Evolutionary conservation across 306 rosid species (phyloP).

Genomic region (Vigna unguiculata): DNA sequence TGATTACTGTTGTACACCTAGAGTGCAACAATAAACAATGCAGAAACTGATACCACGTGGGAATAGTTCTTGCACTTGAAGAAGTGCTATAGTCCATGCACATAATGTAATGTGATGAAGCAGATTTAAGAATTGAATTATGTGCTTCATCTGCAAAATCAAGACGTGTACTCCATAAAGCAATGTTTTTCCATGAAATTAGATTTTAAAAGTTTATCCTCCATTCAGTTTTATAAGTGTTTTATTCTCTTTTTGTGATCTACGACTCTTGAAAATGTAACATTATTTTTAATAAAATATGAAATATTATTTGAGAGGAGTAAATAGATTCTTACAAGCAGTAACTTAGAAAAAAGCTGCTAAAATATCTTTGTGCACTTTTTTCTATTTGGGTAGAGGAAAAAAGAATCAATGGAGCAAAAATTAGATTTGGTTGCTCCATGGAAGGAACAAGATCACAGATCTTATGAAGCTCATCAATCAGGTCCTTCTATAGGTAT

Average conservation of each 20-base stretch:
- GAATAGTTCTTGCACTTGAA: slow-evolving; percentile 26
- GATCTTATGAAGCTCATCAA: slow-evolving; percentile 60
- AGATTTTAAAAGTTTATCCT: slow-evolving; percentile 4
- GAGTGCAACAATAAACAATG: slow-evolving; percentile 16
- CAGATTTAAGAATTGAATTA: slow-evolving; percentile 8
- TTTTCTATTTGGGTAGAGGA: slow-evolving; percentile 59
- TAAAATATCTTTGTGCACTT: slow-evolving; percentile 32
- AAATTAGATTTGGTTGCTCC: slow-evolving; percentile 50
- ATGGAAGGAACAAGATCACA: slow-evolving; percentile 59
- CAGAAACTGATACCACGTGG: slow-evolving; percentile 8
- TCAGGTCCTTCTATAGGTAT: slow-evolving; percentile 50
- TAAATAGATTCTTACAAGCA: not conserved
- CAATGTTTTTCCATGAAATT: slow-evolving; percentile 5
- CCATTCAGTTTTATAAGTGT: slow-evolving; percentile 25
- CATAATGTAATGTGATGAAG: slow-evolving; percentile 10
- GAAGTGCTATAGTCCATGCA: slow-evolving; percentile 17
- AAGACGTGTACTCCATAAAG: not conserved
- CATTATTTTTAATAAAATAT: not conserved
- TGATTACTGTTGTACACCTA: slow-evolving; percentile 23
- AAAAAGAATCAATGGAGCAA: slow-evolving; percentile 56
- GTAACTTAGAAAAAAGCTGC: slow-evolving; percentile 9
- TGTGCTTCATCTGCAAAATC: slow-evolving; percentile 27
- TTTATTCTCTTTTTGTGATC: slow-evolving; percentile 25
- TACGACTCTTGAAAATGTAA: slow-evolving; percentile 26
- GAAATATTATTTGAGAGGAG: slow-evolving; percentile 27